Conservation (phyloP, 345 rosid species). For the Brassica juncea region DNA sequence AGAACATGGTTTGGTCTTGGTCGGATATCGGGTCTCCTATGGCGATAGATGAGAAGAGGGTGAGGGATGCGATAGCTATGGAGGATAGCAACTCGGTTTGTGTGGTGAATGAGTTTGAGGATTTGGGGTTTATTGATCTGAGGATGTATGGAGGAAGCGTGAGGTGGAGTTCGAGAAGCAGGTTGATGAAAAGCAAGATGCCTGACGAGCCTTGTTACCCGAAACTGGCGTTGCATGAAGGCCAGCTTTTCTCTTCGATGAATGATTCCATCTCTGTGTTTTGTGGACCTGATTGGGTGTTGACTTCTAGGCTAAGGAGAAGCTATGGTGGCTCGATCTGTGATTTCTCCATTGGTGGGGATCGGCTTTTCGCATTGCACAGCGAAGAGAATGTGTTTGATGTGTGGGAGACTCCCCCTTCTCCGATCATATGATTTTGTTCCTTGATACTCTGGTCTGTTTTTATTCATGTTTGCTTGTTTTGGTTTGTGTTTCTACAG, state of each 20-base stretch:
- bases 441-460: conserved; percentile 11
- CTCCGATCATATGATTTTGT: conserved; percentile 58
- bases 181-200: conserved; percentile 81
- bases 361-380: conserved; percentile 85
- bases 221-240: conserved; percentile 74
- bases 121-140: conserved; percentile 91
- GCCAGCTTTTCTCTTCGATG: conserved; percentile 95
- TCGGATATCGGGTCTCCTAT: conserved; percentile 69
- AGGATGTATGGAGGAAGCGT: conserved; percentile 67
- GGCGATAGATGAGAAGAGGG: conserved; percentile 75
- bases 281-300: conserved; percentile 83
- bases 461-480: conserved; percentile 32
- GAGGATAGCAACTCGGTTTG: conserved; percentile 79
- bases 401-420: conserved; percentile 85
- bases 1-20: conserved; percentile 96
- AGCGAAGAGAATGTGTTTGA: conserved; percentile 95
- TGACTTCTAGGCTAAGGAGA: conserved; percentile 76
- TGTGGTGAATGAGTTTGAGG: conserved; percentile 92
- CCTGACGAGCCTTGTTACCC: conserved; percentile 94
- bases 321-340: conserved; percentile 85
- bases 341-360: conserved; percentile 90
- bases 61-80: conserved; percentile 93
- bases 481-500: conserved; percentile 13
- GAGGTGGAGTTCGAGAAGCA: conserved; percentile 94
- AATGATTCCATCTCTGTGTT: conserved; percentile 86